Conservation (phyloP, 306 rosid genomes). For the Alnus rubra region DNA sequence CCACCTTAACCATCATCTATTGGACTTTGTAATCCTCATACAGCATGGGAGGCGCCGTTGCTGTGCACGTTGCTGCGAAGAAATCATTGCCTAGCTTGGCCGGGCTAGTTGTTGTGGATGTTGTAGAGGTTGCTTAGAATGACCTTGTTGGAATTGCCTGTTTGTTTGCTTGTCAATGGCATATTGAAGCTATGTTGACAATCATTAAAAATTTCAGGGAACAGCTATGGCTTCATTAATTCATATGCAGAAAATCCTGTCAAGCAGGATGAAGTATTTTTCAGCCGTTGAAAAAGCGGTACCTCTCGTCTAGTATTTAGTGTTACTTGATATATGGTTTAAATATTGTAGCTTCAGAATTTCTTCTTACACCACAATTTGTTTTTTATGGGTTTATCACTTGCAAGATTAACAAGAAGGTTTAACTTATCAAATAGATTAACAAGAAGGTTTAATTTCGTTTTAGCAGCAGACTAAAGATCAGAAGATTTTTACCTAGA, state of each 20-base stretch:
- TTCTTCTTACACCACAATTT: neutral
- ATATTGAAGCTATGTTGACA: constrained; percentile 20
- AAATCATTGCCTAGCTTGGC: constrained; percentile 69
- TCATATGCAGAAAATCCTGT: constrained; percentile 94
- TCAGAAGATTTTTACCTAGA: neutral
- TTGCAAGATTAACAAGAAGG: neutral
- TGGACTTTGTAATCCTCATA: constrained; percentile 18
- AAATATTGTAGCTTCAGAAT: neutral
- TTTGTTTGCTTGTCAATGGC: constrained; percentile 18
- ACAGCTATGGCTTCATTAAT: constrained; percentile 92
- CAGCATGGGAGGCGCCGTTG: constrained; percentile 98
- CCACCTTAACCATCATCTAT: constrained; percentile 4
- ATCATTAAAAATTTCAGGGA: constrained; percentile 63
- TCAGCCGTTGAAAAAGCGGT: constrained; percentile 90
- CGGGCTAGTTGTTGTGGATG: constrained; percentile 95
- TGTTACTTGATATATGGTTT: too few relatives aligned
- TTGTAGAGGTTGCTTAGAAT: constrained; percentile 78
- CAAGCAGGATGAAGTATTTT: constrained; percentile 85
- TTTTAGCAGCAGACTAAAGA: neutral
- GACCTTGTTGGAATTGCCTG: constrained; percentile 13
- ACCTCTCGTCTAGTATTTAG: constrained; percentile 13
- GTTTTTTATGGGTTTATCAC: neutral
- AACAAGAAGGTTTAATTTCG: neutral
- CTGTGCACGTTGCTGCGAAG: constrained; percentile 87
- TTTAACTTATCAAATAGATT: too few relatives aligned